Evolutionary conservation across 1,139 yeast species (phyloP).

Genomic region (Pichia sp.): DNA sequence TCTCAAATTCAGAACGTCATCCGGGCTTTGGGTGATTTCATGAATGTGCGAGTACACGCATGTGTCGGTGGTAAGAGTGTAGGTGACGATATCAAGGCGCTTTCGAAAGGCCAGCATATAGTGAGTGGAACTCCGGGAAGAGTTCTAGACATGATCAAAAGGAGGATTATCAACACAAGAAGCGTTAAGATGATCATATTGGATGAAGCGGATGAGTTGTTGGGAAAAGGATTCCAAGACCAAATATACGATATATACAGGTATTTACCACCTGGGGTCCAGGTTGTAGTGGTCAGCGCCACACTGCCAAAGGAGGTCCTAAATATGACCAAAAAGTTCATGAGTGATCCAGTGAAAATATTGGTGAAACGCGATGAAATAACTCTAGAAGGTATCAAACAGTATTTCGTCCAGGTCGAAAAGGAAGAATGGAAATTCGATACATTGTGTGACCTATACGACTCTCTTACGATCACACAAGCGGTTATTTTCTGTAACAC

Average conservation of each 20-base stretch:
- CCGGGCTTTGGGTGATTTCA: conserved; percentile 76
- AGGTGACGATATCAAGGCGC: conserved; percentile 70
- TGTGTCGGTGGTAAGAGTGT: conserved; percentile 91
- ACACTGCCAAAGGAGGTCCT: conserved; percentile 83
- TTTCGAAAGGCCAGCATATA: conserved; percentile 80
- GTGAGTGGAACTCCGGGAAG: conserved; percentile 98
- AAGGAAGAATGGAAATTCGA: conserved; percentile 96
- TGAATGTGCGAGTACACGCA: conserved; percentile 81
- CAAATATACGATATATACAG: conserved; percentile 88
- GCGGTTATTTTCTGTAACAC: conserved; percentile 96
- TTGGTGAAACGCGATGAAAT: conserved; percentile 87
- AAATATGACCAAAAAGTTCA: conserved; percentile 80
- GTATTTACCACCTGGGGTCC: conserved; percentile 72
- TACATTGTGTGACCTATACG: conserved; percentile 87
- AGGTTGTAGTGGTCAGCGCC: conserved; percentile 93
- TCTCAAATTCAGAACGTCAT: conserved; percentile 84
- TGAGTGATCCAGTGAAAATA: conserved; percentile 86
- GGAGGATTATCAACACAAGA: conserved; percentile 64
- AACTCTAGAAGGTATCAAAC: conserved; percentile 84
- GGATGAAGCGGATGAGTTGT: conserved; percentile 93
- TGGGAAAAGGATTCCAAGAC: conserved; percentile 87
- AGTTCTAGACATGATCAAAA: conserved; percentile 79
- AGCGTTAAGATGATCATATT: conserved; percentile 75
- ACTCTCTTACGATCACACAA: conserved; percentile 90
- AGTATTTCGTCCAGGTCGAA: conserved; percentile 80